phyloP scores from a whole-genome alignment of 2,329 filamentous ascomycete species.

The Xylaria arbuscula region DNA sequence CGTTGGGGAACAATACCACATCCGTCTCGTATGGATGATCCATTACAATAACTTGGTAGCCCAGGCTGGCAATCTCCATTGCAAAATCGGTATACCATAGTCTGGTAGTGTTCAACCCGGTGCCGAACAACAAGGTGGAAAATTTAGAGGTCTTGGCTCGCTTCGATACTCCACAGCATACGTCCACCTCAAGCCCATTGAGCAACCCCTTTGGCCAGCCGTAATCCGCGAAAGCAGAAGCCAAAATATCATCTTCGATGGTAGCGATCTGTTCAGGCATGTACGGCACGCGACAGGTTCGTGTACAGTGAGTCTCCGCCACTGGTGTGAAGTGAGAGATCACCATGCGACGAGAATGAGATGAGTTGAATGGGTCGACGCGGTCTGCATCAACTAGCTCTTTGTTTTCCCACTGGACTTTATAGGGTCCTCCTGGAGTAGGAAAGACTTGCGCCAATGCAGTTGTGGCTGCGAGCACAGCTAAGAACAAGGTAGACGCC shows the following conservation, averaged over 20 bases:
- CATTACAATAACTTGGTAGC: constrained; percentile 34
- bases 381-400: constrained; percentile 31
- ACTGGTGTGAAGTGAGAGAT: constrained; percentile 34
- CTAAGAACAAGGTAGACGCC: constrained; percentile 23
- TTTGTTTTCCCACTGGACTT: constrained; percentile 33
- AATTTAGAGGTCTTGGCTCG: constrained; percentile 12
- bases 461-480: constrained; percentile 22
- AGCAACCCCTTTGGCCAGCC: constrained; percentile 32
- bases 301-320: constrained; percentile 23
- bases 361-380: constrained; percentile 35
- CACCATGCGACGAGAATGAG: constrained; percentile 29
- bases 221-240: constrained; percentile 24
- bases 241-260: constrained; percentile 33
- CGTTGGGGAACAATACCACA: constrained; percentile 34
- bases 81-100: constrained; percentile 34
- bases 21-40: constrained; percentile 37
- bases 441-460: constrained; percentile 33
- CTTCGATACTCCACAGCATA: constrained; percentile 32
- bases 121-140: constrained; percentile 30
- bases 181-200: constrained; percentile 27
- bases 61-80: constrained; percentile 32
- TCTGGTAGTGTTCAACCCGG: constrained; percentile 33
- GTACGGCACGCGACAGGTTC: constrained; percentile 29
- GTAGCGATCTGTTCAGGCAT: constrained; percentile 25
- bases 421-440: constrained; percentile 27